Evolutionary conservation across 2,329 filamentous ascomycete species (phyloP).

Genomic region (Xylaria sp.): DNA sequence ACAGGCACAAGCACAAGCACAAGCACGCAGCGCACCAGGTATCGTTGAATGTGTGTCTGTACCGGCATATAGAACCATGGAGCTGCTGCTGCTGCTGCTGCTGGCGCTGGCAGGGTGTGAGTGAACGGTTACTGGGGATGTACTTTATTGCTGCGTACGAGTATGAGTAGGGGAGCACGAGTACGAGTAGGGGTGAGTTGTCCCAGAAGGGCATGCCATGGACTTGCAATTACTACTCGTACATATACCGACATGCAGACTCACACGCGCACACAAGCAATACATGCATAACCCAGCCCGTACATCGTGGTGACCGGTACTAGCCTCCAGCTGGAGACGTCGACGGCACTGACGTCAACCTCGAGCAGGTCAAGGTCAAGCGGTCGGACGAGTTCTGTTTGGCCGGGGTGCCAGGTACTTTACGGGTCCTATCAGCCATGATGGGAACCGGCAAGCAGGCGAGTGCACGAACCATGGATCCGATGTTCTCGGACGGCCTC

Average conservation of each 20-base stretch:
- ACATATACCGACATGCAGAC: not conserved
- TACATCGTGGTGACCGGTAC: not conserved
- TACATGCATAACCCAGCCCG: not conserved
- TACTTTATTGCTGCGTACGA: too few relatives aligned
- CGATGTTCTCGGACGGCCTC: not conserved
- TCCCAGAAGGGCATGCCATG: not conserved
- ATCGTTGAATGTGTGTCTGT: too few relatives aligned
- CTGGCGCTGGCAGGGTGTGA: not conserved
- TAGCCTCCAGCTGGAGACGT: not conserved
- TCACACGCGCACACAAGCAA: not conserved
- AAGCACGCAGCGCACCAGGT: too few relatives aligned
- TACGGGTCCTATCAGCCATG: too few relatives aligned
- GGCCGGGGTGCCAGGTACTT: too few relatives aligned
- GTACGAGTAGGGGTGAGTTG: not conserved
- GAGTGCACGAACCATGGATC: not conserved
- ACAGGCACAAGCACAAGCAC: too few relatives aligned
- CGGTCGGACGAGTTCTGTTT: not conserved
- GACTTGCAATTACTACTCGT: not conserved
- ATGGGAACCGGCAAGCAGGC: not conserved
- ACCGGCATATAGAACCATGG: conserved; percentile 6
- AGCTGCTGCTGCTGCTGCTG: too few relatives aligned
- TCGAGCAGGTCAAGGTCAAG: too few relatives aligned
- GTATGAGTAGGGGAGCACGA: not conserved
- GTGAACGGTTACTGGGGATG: too few relatives aligned
- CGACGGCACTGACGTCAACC: not conserved